Evolutionary conservation across 176 grass and related monocot species (phyloP).

Genomic region (Pontederia paniculata): DNA sequence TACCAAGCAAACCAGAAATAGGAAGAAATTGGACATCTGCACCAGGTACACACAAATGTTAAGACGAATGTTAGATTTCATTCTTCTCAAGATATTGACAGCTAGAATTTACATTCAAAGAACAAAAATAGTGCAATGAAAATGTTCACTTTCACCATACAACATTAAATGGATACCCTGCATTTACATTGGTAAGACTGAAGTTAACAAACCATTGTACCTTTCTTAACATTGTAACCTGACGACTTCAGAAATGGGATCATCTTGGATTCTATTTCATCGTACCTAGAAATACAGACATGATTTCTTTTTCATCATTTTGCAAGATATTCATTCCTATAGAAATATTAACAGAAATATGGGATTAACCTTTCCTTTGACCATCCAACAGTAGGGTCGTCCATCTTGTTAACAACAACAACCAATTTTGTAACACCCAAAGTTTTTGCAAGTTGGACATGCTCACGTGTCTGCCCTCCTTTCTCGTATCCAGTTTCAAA

Average conservation of each 20-base stretch:
- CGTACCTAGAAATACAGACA: conserved; percentile 39
- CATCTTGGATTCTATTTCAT: conserved; percentile 95
- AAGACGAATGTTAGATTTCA: conserved; percentile 11
- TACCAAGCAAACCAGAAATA: conserved; percentile 74
- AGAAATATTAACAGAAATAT: not conserved
- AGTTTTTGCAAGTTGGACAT: conserved; percentile 81
- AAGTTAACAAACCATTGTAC: no score
- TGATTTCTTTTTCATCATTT: not conserved
- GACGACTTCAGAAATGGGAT: conserved; percentile 68
- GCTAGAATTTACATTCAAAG: no score
- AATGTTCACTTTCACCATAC: no score
- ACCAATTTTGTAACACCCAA: conserved; percentile 73
- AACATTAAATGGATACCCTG: no score
- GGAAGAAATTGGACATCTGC: conserved; percentile 90
- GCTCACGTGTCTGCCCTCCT: conserved; percentile 75
- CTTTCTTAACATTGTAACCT: conserved; percentile 95
- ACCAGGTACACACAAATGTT: conserved; percentile 23
- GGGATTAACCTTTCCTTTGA: conserved; percentile 55
- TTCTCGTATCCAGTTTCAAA: conserved; percentile 89
- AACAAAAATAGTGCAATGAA: no score
- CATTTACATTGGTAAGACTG: no score
- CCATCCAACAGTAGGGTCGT: conserved; percentile 75
- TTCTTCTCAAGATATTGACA: no score
- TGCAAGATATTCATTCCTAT: not conserved
- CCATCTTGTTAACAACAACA: conserved; percentile 86